phyloP scores from a whole-genome alignment of 192 early-diverging fungal species.

The Radiomyces spectabilis region DNA sequence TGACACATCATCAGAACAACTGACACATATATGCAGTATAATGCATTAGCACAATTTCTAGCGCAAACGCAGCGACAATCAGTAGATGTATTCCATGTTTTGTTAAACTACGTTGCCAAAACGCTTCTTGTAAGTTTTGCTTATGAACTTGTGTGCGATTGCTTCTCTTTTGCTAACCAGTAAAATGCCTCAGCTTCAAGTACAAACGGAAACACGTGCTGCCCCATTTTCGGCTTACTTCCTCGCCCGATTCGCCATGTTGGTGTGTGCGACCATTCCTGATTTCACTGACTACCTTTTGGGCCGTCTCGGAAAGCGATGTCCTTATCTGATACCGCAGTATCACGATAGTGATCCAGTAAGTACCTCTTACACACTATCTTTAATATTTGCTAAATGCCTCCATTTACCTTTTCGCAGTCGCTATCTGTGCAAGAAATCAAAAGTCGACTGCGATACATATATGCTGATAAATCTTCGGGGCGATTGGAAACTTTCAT shows the following conservation, averaged over 20 bases:
- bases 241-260: slow-evolving; percentile 52
- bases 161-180: not conserved
- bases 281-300: slow-evolving; percentile 54
- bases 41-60: not conserved
- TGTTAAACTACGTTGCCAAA: slow-evolving; percentile 51
- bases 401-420: slow-evolving; percentile 29
- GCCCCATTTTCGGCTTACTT: slow-evolving; percentile 52
- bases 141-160: not conserved
- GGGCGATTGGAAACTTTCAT: slow-evolving; percentile 46
- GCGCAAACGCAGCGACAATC: slow-evolving; percentile 3
- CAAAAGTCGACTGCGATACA: slow-evolving; percentile 29
- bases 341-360: slow-evolving; percentile 46
- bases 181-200: not conserved
- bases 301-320: slow-evolving; percentile 58
- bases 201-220: not conserved
- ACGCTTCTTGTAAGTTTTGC: slow-evolving; percentile 48
- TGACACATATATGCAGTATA: not conserved
- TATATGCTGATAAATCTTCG: slow-evolving; percentile 16
- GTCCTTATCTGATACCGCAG: slow-evolving; percentile 60
- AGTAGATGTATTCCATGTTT: slow-evolving; percentile 25
- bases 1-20: too few species aligned
- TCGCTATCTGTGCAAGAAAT: slow-evolving; percentile 27
- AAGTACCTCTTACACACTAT: too few species aligned
- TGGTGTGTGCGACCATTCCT: slow-evolving; percentile 48
- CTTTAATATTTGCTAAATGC: too few species aligned